Evolutionary conservation across 371 early-diverging fungal species (phyloP).

Genomic region (Capniomyces stellatus): DNA sequence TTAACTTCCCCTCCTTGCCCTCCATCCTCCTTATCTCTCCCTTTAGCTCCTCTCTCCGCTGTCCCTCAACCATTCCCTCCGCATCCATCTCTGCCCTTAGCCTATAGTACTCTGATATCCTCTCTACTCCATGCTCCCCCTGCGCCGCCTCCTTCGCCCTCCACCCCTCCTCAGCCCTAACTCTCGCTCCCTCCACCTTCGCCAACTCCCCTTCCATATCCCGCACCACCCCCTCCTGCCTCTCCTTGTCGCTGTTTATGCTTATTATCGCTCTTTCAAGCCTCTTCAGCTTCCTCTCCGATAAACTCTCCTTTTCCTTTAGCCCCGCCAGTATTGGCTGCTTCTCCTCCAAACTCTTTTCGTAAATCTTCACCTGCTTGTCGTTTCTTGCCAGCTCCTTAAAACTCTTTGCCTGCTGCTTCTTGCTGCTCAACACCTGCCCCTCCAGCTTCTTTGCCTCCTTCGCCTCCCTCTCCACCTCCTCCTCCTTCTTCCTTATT

Average conservation of each 20-base stretch:
- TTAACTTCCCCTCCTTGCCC: conserved; percentile 36
- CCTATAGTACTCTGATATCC: conserved; percentile 10
- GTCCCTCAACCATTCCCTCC: conserved; percentile 41
- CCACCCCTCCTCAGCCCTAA: conserved; percentile 16
- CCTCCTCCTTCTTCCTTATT: conserved; percentile 22
- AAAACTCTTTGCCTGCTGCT: conserved; percentile 49
- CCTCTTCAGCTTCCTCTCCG: background rate
- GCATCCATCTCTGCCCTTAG: conserved; percentile 48
- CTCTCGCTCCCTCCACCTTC: background rate
- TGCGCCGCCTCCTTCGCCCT: conserved; percentile 6
- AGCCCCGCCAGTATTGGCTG: conserved; percentile 31
- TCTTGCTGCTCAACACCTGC: conserved; percentile 40
- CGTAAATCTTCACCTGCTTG: conserved; percentile 38
- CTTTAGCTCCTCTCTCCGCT: conserved; percentile 41
- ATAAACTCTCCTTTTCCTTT: conserved; percentile 48
- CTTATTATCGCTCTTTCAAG: background rate
- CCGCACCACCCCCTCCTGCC: background rate
- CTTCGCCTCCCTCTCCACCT: conserved; percentile 17
- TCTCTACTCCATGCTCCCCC: conserved; percentile 2
- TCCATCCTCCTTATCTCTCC: conserved; percentile 42
- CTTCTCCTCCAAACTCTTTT: conserved; percentile 19
- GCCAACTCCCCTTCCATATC: background rate
- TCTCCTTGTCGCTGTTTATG: background rate
- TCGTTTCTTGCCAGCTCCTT: conserved; percentile 56
- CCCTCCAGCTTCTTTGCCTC: conserved; percentile 31